A percentile compares a stretch with the other conserved stretches of the same genome.
Conservation (phyloP, 805 yeast genomes). For the Kodamaea restingae region DNA sequence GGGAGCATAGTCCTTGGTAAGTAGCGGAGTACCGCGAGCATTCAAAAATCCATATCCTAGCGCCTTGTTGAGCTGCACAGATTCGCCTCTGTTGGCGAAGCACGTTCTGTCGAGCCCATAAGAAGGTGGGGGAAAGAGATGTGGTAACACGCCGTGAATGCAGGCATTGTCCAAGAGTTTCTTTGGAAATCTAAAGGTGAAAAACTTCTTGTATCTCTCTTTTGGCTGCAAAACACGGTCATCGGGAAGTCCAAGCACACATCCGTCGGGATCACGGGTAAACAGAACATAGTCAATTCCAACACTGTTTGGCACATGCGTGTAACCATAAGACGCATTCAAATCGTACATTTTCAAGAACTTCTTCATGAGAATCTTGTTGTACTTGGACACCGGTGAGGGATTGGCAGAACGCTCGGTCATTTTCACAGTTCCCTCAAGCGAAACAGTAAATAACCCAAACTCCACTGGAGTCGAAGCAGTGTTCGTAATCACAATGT, state of each 20-base stretch:
- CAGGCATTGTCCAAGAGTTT: conserved; percentile 51
- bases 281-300: conserved; percentile 43
- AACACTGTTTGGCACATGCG: conserved; percentile 49
- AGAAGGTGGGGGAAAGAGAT: conserved; percentile 41
- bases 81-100: conserved; percentile 31
- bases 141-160: conserved; percentile 38
- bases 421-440: conserved; percentile 35
- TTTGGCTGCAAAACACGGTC: conserved; percentile 47
- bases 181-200: conserved; percentile 55
- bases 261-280: conserved; percentile 45
- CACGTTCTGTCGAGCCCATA: conserved; percentile 39
- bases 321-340: conserved; percentile 51
- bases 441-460: conserved; percentile 36
- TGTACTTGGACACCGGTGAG: conserved; percentile 16
- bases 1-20: conserved; percentile 43
- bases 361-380: conserved; percentile 40
- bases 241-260: conserved; percentile 47
- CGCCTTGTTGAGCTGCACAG: conserved; percentile 33
- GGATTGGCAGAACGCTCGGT: conserved; percentile 19
- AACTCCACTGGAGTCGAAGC: conserved; percentile 42
- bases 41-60: conserved; percentile 55
- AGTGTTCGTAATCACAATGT: conserved; percentile 46
- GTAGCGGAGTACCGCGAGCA: conserved; percentile 50
- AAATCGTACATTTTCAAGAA: conserved; percentile 59
- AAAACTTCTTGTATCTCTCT: conserved; percentile 51